Evolutionary conservation across 495 filamentous ascomycete genomes (phyloP).

Genomic region (Ascodesmis nigricans): DNA sequence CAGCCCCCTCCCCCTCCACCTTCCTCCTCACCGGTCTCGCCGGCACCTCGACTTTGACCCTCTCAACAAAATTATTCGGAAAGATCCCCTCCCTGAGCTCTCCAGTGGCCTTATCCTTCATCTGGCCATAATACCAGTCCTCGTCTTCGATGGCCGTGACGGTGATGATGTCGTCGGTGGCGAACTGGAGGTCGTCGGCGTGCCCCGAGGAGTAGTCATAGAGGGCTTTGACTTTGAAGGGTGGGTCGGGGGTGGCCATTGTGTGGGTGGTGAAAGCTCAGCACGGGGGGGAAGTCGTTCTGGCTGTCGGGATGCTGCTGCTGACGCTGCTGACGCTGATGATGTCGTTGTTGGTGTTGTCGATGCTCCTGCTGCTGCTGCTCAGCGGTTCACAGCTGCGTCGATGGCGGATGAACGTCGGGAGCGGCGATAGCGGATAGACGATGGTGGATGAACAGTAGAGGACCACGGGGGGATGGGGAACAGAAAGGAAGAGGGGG

Average conservation of each 20-base stretch:
- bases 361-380: neutral
- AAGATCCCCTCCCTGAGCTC: slow-evolving; percentile 71
- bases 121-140: slow-evolving; percentile 91
- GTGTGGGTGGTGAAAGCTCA: slow-evolving; percentile 5
- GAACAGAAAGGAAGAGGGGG: too few relatives aligned
- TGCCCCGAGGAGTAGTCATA: slow-evolving; percentile 82
- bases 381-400: too few relatives aligned
- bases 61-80: slow-evolving; percentile 91
- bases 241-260: slow-evolving; percentile 32
- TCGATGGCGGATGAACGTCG: too few relatives aligned
- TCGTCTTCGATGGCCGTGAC: slow-evolving; percentile 79
- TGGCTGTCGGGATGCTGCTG: slow-evolving; percentile 1
- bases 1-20: slow-evolving; percentile 16
- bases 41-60: slow-evolving; percentile 74
- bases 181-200: slow-evolving; percentile 83
- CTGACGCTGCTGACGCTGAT: neutral
- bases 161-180: slow-evolving; percentile 68
- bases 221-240: slow-evolving; percentile 85
- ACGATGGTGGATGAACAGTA: too few relatives aligned
- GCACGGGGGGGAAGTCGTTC: slow-evolving; percentile 5
- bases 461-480: too few relatives aligned
- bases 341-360: slow-evolving; percentile 1
- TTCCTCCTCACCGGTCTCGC: slow-evolving; percentile 70
- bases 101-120: slow-evolving; percentile 45
- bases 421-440: too few relatives aligned